Conservation (phyloP, 805 yeast species). For the Lipomyces mesembrius region DNA sequence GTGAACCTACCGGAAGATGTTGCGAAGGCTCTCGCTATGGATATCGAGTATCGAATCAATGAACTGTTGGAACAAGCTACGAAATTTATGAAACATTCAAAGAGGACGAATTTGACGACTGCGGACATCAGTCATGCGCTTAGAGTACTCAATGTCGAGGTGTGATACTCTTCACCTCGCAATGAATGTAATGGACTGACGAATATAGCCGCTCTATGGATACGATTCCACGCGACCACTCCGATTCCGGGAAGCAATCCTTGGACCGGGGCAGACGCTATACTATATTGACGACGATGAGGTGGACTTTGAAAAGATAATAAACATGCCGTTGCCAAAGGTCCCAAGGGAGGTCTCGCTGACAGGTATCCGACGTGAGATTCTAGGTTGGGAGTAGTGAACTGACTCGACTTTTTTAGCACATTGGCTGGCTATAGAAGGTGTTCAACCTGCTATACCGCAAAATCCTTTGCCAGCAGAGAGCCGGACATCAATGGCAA, state of each 20-base stretch:
- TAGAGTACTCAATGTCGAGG: slow-evolving; percentile 87
- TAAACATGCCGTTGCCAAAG: slow-evolving; percentile 91
- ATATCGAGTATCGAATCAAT: slow-evolving; percentile 95
- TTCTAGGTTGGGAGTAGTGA: not conserved
- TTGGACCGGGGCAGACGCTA: slow-evolving; percentile 89
- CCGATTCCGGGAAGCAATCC: slow-evolving; percentile 82
- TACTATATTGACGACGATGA: slow-evolving; percentile 92
- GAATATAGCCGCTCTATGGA: slow-evolving; percentile 48
- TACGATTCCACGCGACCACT: slow-evolving; percentile 60
- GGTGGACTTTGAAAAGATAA: slow-evolving; percentile 88
- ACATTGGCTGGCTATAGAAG: slow-evolving; percentile 94
- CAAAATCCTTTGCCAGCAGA: slow-evolving; percentile 72
- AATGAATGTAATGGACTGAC: not conserved
- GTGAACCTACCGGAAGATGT: slow-evolving; percentile 81
- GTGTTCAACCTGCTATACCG: slow-evolving; percentile 96
- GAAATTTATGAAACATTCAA: slow-evolving; percentile 93
- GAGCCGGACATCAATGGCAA: slow-evolving; percentile 17
- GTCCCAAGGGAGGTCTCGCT: slow-evolving; percentile 91
- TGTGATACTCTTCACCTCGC: slow-evolving; percentile 49
- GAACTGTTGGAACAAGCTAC: slow-evolving; percentile 95
- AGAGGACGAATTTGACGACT: slow-evolving; percentile 78
- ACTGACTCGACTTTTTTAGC: slow-evolving; percentile 17
- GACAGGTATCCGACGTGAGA: slow-evolving; percentile 67
- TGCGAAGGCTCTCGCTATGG: slow-evolving; percentile 95
- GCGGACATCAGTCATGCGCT: slow-evolving; percentile 82